A percentile compares a stretch with the other conserved stretches of the same genome.
Evolutionary conservation across 2,329 filamentous ascomycete genomes (phyloP).

Genomic region (Fusarium robinianum): DNA sequence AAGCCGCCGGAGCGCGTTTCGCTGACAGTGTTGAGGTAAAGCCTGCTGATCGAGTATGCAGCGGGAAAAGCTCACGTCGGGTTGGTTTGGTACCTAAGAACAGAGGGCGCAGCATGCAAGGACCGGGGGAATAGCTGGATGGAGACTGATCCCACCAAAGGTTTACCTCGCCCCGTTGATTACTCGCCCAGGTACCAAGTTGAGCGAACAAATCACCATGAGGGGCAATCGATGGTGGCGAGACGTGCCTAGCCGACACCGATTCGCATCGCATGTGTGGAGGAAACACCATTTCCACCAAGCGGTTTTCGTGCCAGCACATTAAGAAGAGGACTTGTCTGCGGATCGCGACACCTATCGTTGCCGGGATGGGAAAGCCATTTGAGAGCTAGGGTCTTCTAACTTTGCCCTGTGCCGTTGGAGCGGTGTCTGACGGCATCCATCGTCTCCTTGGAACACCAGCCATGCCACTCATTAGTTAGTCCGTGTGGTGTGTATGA

Average conservation of each 20-base stretch:
- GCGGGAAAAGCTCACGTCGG: no score
- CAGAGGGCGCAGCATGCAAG: constrained; percentile 18
- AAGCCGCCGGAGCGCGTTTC: not conserved
- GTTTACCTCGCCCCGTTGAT: constrained; percentile 4
- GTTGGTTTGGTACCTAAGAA: no score
- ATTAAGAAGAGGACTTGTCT: no score
- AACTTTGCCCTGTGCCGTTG: no score
- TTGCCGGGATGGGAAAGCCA: no score
- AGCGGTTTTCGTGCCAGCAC: constrained; percentile 10
- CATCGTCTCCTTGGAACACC: no score
- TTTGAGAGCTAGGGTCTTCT: no score
- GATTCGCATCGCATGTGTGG: constrained; percentile 9
- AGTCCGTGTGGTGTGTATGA: no score
- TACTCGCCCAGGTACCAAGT: constrained; percentile 1
- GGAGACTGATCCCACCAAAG: not conserved
- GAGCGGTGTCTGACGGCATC: no score
- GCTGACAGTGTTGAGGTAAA: not conserved
- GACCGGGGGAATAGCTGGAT: constrained; percentile 10
- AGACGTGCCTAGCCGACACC: constrained; percentile 3
- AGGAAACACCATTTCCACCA: constrained; percentile 19
- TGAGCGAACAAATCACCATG: constrained; percentile 4
- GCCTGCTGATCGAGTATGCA: no score
- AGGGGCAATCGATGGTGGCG: constrained; percentile 6
- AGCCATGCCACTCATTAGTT: no score
- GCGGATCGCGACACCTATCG: no score